Percentiles rank a stretch among this genome's conserved stretches.
phyloP scores from a whole-genome alignment of 1,139 yeast species.

The Debaryomyces sp. region DNA sequence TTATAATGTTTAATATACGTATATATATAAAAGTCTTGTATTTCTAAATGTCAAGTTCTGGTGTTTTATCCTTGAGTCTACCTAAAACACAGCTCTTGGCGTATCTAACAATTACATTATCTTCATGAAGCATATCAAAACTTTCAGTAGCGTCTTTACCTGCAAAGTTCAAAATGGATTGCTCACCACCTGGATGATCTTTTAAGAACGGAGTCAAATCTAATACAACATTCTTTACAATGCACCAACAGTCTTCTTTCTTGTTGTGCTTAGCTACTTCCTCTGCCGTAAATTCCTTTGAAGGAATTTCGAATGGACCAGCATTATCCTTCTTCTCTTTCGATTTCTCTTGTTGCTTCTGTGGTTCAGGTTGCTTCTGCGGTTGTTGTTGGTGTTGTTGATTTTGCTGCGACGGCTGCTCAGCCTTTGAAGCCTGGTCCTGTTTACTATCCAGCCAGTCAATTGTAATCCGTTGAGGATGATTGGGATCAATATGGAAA shows the following conservation, averaged over 20 bases:
- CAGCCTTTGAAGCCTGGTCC: background rate
- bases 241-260: conserved; percentile 80
- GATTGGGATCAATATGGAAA: conserved; percentile 48
- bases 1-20: conserved; percentile 1
- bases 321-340: conserved; percentile 1
- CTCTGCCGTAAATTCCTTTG: conserved; percentile 46
- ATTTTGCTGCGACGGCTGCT: background rate
- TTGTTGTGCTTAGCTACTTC: conserved; percentile 68
- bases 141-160: conserved; percentile 91
- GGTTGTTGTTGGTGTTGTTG: background rate
- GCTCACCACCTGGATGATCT: conserved; percentile 88
- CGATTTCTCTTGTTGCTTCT: background rate
- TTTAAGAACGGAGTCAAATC: conserved; percentile 78
- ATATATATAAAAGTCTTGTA: background rate
- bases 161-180: conserved; percentile 72
- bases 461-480: conserved; percentile 31
- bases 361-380: background rate
- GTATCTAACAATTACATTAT: conserved; percentile 52
- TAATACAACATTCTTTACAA: conserved; percentile 80
- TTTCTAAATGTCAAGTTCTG: conserved; percentile 27
- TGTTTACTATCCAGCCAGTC: conserved; percentile 26
- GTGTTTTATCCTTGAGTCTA: conserved; percentile 45
- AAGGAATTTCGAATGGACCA: conserved; percentile 39
- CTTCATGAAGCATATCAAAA: conserved; percentile 66
- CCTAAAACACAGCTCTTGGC: conserved; percentile 53